phyloP scores from a whole-genome alignment of 108 stramenopile genomes.

The Parietichytrium sp. region DNA sequence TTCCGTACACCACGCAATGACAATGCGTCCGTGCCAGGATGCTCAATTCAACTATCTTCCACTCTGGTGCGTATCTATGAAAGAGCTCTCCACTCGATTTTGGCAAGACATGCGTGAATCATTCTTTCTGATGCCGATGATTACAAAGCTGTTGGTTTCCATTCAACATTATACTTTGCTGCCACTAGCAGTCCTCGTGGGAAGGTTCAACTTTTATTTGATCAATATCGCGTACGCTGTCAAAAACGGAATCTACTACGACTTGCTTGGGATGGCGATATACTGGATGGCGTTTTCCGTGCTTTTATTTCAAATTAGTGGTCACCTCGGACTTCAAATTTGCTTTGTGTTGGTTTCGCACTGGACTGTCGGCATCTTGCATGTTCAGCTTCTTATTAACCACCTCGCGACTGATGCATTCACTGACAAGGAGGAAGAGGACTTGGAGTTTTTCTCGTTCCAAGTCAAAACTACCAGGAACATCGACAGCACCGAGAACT shows the following conservation, averaged over 20 bases:
- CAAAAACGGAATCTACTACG: background rate
- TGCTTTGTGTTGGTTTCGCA: background rate
- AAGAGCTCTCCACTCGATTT: background rate
- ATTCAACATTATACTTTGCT: conserved; percentile 35
- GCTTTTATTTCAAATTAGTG: background rate
- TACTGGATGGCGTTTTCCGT: conserved; percentile 21
- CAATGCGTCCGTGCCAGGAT: background rate
- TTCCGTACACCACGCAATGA: conserved; percentile 38
- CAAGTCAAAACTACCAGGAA: conserved; percentile 31
- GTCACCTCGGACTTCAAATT: background rate
- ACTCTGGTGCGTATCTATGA: conserved; percentile 21
- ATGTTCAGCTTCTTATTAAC: conserved; percentile 44
- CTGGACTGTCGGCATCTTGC: conserved; percentile 31
- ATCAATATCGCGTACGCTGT: conserved; percentile 31
- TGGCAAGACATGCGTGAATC: background rate
- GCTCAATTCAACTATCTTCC: conserved; percentile 42
- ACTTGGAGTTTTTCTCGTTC: background rate
- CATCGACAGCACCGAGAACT: background rate
- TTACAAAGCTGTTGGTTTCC: background rate
- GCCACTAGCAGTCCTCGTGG: conserved; percentile 20
- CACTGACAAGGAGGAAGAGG: conserved; percentile 35
- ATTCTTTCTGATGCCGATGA: background rate
- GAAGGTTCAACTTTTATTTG: conserved; percentile 32
- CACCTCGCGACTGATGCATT: background rate
- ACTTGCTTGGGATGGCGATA: conserved; percentile 22